Percentiles rank a stretch among this genome's conserved stretches.
phyloP scores from a whole-genome alignment of 2,329 filamentous ascomycete species.

The Monilinia fructicola region DNA sequence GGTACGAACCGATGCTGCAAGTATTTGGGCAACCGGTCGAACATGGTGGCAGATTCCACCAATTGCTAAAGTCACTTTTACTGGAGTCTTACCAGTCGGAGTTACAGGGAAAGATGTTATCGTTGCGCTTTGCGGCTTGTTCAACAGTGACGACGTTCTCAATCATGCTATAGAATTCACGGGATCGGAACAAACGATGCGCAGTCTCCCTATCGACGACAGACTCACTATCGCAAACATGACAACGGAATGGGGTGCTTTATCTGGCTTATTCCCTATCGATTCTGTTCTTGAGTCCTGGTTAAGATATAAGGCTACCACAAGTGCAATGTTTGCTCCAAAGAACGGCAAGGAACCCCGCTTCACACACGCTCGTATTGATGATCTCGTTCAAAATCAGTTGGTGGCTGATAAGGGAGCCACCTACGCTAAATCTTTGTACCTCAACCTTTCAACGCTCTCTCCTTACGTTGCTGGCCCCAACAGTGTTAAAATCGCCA shows the following conservation, averaged over 20 bases:
- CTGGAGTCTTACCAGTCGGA: slow-evolving; percentile 70
- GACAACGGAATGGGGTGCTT: slow-evolving; percentile 78
- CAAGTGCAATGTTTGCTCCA: slow-evolving; percentile 59
- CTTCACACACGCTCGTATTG: slow-evolving; percentile 71
- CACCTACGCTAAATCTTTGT: slow-evolving; percentile 78
- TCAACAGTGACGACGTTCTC: slow-evolving; percentile 83
- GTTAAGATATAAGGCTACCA: slow-evolving; percentile 75
- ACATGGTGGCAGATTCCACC: slow-evolving; percentile 92
- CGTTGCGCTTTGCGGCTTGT: slow-evolving; percentile 80
- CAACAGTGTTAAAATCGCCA: slow-evolving; percentile 87
- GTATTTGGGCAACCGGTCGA: slow-evolving; percentile 77
- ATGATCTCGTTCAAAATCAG: slow-evolving; percentile 67
- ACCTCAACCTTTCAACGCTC: slow-evolving; percentile 78
- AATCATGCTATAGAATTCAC: slow-evolving; percentile 91
- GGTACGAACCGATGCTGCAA: slow-evolving; percentile 83
- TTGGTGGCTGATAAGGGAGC: slow-evolving; percentile 73
- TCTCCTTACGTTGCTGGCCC: slow-evolving; percentile 84
- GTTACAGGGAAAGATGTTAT: slow-evolving; percentile 96
- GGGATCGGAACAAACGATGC: slow-evolving; percentile 74
- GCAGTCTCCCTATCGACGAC: slow-evolving; percentile 68
- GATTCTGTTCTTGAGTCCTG: slow-evolving; percentile 70
- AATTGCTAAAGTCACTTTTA: slow-evolving; percentile 76
- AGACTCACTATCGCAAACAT: slow-evolving; percentile 76
- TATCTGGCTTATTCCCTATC: slow-evolving; percentile 76
- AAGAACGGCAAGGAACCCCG: slow-evolving; percentile 51